Conservation (phyloP, 1,284 basidiomycete genomes). For the Waitea zeae region DNA sequence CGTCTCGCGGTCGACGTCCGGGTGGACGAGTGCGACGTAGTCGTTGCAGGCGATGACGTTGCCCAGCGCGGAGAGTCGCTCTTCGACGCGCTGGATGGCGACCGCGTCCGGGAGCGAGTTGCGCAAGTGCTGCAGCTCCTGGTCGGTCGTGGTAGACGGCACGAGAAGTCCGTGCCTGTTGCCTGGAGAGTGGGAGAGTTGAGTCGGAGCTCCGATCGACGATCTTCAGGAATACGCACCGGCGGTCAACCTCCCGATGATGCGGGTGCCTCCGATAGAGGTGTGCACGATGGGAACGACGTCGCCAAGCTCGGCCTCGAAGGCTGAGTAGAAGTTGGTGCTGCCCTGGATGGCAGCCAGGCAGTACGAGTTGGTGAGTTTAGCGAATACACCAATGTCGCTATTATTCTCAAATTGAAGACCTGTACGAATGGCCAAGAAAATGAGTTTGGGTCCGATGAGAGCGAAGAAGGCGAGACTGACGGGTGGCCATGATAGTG, state of each 20-base stretch:
- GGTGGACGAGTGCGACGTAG: slow-evolving; percentile 93
- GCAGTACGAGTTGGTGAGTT: slow-evolving; percentile 94
- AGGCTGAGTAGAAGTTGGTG: slow-evolving; percentile 96
- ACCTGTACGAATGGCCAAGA: slow-evolving; percentile 25
- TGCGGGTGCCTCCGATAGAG: slow-evolving; percentile 88
- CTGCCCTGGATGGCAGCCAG: slow-evolving; percentile 86
- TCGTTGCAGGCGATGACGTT: slow-evolving; percentile 99
- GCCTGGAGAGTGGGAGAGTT: slow-evolving; percentile 23
- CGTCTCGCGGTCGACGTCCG: slow-evolving; percentile 95
- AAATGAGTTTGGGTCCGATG: slow-evolving; percentile 1
- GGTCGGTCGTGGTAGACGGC: slow-evolving; percentile 90
- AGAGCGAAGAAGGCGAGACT: background rate
- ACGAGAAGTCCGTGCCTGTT: slow-evolving; percentile 95
- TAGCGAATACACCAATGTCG: slow-evolving; percentile 90
- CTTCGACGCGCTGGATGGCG: slow-evolving; percentile 91
- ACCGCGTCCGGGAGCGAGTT: slow-evolving; percentile 91
- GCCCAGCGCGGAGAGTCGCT: slow-evolving; percentile 88
- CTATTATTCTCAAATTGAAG: slow-evolving; percentile 95
- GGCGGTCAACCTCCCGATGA: slow-evolving; percentile 86
- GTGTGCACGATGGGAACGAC: slow-evolving; percentile 96
- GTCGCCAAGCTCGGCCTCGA: slow-evolving; percentile 88
- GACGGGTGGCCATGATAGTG: background rate
- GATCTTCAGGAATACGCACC: slow-evolving; percentile 24
- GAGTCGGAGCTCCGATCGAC: background rate
- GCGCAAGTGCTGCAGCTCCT: slow-evolving; percentile 94